Base-by-base conservation (phyloP, 371 early-diverging fungal genomes). In the Syncephalastrum monosporum region DNA sequence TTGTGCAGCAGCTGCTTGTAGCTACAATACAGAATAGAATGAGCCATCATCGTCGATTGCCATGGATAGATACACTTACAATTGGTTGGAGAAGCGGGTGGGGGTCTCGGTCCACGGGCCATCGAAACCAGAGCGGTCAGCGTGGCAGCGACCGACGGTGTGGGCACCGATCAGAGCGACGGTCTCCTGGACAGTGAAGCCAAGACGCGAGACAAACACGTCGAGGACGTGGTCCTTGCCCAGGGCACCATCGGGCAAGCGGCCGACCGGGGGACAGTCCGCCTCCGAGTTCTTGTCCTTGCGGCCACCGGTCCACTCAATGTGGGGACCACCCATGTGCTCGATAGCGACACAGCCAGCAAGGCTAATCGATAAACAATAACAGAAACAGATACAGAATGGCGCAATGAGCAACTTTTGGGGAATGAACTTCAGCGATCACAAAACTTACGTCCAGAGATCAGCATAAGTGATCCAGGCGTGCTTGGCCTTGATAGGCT, bases 81-180 rank as follows among this genome's bases (percentile, higher is more conserved):
- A 94, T 67, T 85, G 85, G 75, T 93, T 93, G 56, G 87, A 84
- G 82, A 95, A 94, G 50, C 81, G 75, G 27, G 88, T 93, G 25
- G 91, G 92, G n/a, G 87, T 87, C 61, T 81, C 74, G 16, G 89
- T 92, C 94, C 94, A 94, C 19, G 92, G 92, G 2, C 94, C 94
- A 25, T 90, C 91, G 59, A 75, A 94, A 19, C 95, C 95, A 54
- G 87, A 87, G 48, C 93, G 84, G 58, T 86, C 84, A 41, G 72
- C 63, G 68, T 95, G 95, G 77, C 93, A 93, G 62, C 93, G 84
- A 16, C 95, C 94, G n/a, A 95, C 77, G 16, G 90, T 83, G 67
- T 95, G 95, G 29, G 94, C 95, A 42, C 95, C 95, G 29, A 84
- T 72, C 59, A 95, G 76, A 3, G 92, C 92, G 42, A 88, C 89